phyloP scores from a whole-genome alignment of 1,284 basidiomycete species.

The Psilocybe mexicana region DNA sequence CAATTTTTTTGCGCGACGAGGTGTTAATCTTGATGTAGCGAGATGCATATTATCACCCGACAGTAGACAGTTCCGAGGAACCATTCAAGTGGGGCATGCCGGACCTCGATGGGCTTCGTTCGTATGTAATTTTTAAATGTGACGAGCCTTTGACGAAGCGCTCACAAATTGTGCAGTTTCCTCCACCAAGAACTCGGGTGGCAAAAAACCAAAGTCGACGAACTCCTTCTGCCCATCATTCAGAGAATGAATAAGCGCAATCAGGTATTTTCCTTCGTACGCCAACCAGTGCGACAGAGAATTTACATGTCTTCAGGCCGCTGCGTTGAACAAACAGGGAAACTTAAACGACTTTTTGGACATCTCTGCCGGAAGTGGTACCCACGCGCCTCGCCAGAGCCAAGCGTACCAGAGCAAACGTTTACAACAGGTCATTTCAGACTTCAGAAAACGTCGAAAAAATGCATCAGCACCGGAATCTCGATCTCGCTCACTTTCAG shows the following conservation, averaged over 20 bases:
- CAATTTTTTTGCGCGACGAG: neutral
- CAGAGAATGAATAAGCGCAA: slow-evolving; percentile 83
- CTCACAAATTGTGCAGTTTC: slow-evolving; percentile 52
- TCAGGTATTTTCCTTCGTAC: slow-evolving; percentile 46
- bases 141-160: neutral
- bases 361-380: slow-evolving; percentile 61
- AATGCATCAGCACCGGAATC: slow-evolving; percentile 18
- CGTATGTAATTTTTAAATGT: slow-evolving; percentile 48
- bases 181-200: slow-evolving; percentile 86
- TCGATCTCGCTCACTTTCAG: slow-evolving; percentile 7
- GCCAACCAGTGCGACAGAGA: neutral
- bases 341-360: slow-evolving; percentile 67
- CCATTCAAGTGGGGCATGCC: slow-evolving; percentile 97
- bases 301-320: slow-evolving; percentile 40
- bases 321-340: slow-evolving; percentile 72
- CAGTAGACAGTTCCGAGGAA: slow-evolving; percentile 89
- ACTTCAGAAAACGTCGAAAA: slow-evolving; percentile 57
- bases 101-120: slow-evolving; percentile 87
- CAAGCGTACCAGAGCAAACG: slow-evolving; percentile 85
- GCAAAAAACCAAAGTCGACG: slow-evolving; percentile 87
- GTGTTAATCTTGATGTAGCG: slow-evolving; percentile 49
- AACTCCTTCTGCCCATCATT: slow-evolving; percentile 91
- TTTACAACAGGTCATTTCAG: slow-evolving; percentile 86
- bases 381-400: slow-evolving; percentile 74
- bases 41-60: slow-evolving; percentile 91